These are phyloP conservation scores for Fusarium temperatum DNA, from an alignment of 2,329 filamentous ascomycete species.

Conservation along the genomic window DNA sequence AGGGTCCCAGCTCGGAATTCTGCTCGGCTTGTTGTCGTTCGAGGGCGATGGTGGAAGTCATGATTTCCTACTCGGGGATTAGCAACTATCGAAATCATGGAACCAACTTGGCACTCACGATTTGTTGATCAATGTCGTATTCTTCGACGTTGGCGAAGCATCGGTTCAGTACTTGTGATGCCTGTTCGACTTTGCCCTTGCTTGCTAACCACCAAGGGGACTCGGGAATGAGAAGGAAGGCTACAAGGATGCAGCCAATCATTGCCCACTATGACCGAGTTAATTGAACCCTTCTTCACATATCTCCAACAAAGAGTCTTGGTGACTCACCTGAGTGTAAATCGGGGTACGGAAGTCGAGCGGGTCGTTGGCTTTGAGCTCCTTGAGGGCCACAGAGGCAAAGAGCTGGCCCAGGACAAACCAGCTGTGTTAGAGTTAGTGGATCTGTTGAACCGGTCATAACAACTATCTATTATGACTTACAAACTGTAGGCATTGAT, in stretches of 20 bases:
- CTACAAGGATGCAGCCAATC: background rate
- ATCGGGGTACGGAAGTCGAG: background rate
- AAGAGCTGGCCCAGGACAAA: background rate
- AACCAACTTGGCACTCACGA: background rate
- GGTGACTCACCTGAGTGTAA: background rate
- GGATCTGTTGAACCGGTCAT: too few relatives aligned
- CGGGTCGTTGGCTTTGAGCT: background rate
- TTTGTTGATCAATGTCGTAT: background rate
- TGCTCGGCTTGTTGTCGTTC: background rate
- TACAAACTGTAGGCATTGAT: background rate
- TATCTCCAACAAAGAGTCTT: too few relatives aligned
- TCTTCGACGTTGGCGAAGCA: background rate
- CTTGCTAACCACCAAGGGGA: background rate
- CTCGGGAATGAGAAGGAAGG: background rate
- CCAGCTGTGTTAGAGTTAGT: background rate
- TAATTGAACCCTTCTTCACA: too few relatives aligned
- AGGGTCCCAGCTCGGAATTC: background rate
- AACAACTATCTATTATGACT: background rate
- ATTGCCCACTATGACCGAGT: background rate
- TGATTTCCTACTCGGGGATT: rapidly evolving
- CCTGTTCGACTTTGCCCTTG: background rate
- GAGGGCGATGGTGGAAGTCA: background rate
- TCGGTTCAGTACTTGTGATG: background rate
- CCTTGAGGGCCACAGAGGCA: background rate
- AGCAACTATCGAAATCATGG: background rate